phyloP scores from a whole-genome alignment of 164 flowering plant species.

The Magnolia officinalis region DNA sequence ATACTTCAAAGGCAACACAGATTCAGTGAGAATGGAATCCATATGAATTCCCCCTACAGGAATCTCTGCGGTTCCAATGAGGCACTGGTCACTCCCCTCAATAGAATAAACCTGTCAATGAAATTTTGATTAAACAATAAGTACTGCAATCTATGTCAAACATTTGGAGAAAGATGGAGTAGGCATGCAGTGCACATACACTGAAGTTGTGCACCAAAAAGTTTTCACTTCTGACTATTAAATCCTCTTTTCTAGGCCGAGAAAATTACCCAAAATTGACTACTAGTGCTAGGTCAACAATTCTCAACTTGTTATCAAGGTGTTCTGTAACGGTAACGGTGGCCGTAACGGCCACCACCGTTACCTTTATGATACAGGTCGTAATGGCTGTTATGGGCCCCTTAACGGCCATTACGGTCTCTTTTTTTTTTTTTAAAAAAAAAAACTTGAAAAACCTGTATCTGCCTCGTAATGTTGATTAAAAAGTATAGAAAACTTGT shows the following conservation, averaged over 20 bases:
- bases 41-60: constrained; percentile 98
- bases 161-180: background rate
- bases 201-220: background rate
- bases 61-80: constrained; percentile 97
- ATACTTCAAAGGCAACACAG: constrained; percentile 78
- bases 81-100: constrained; percentile 88
- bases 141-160: background rate
- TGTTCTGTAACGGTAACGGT: no score
- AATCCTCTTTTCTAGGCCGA: background rate
- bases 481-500: no score
- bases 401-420: no score
- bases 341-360: no score
- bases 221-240: background rate
- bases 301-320: background rate
- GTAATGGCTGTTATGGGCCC: no score
- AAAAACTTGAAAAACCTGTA: no score
- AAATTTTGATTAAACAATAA: background rate
- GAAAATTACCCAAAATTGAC: background rate
- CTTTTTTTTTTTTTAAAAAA: no score
- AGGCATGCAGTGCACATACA: background rate
- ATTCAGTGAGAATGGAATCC: constrained; percentile 82
- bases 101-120: constrained; percentile 79
- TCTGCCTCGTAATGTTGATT: no score
- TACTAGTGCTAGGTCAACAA: background rate
- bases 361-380: no score